Base-by-base conservation (phyloP, 1,284 basidiomycete species). In the Trichosporon sp. region DNA sequence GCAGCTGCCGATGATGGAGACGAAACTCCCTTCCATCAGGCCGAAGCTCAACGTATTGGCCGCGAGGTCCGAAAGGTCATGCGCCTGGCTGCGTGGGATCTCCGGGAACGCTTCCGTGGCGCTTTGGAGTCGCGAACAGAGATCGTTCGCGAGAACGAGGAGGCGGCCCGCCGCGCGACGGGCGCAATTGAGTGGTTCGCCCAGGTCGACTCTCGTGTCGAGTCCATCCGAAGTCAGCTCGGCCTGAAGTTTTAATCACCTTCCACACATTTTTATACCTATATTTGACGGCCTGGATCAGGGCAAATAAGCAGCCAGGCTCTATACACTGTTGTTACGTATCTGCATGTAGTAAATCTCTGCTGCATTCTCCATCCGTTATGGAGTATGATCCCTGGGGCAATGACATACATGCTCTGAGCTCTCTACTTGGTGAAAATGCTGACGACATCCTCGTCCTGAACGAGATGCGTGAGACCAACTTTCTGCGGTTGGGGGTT, bases 41-140 rank as follows among this genome's bases (percentile, higher is more conserved):
- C 83, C 3, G 88, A 98, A 74, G 84, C 87, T 0, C 84, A 82
- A 54, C 85, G 95, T 14, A 85, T 97, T 54, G 83, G 87, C 57
- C 85, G 89, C 40, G 96, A 99, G 84, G 92, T 92, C 19, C 86
- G 95, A 74, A 98, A 98, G 82, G 95, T 99, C 57, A 82, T 99
- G 71, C 84, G 95, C 57, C 80, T 95, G 16, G 94, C 91, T n/a
- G 88, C 89, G 19, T 97, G 91, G 90, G 95, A 98, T 79, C 80
- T 96, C 65, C 86, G 86, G 69, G 91, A 93, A 79, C 85, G 89
- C 54, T 97, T 95, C 84, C 84, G 87, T 58, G 82, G 81, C 1
- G 90, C 91, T 8, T 86, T 95, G 81, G 92, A 93, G 70, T 88
- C 88, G 74, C 83, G 86, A 63, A 85, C 82, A 58, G 86, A 85